Percentiles rank a stretch among this genome's conserved stretches.
These are phyloP conservation scores for Starmerella stellata DNA, from an alignment of 805 yeast species.

Conservation along the genomic window DNA sequence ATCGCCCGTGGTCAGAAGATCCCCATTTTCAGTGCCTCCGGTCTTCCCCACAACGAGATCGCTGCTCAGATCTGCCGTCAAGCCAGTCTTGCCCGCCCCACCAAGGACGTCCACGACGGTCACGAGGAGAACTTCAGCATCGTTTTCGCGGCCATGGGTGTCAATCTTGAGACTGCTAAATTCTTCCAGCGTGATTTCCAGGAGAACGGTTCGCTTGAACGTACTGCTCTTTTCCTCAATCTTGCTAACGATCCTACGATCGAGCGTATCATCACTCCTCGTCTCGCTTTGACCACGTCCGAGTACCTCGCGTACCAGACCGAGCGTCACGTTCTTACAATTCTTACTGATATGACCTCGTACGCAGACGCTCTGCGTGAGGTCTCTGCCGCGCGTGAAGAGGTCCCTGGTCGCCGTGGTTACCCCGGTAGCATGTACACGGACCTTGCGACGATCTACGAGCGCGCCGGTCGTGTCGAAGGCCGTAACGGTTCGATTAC, in stretches of 20 bases:
- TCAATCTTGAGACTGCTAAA: constrained; percentile 92
- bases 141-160: constrained; percentile 99
- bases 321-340: constrained; percentile 95
- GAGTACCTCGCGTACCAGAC: constrained; percentile 98
- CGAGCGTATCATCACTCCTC: constrained; percentile 97
- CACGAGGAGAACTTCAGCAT: constrained; percentile 98
- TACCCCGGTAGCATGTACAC: constrained; percentile 99
- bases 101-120: constrained; percentile 98
- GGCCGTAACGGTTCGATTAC: constrained; percentile 99
- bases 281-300: constrained; percentile 95
- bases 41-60: constrained; percentile 97
- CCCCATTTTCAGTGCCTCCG: constrained; percentile 97
- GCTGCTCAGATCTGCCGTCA: constrained; percentile 99
- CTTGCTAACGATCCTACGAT: constrained; percentile 98
- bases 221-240: constrained; percentile 90
- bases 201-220: constrained; percentile 95
- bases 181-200: constrained; percentile 98
- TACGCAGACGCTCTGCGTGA: constrained; percentile 99
- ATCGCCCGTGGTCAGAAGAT: constrained; percentile 99
- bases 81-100: constrained; percentile 97
- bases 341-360: constrained; percentile 98
- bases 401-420: constrained; percentile 99
- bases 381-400: constrained; percentile 99
- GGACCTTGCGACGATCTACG: constrained; percentile 95
- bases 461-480: constrained; percentile 99